These are phyloP conservation scores for Lachancea sp. DNA, from an alignment of 805 yeast genomes.

Conservation along the genomic window DNA sequence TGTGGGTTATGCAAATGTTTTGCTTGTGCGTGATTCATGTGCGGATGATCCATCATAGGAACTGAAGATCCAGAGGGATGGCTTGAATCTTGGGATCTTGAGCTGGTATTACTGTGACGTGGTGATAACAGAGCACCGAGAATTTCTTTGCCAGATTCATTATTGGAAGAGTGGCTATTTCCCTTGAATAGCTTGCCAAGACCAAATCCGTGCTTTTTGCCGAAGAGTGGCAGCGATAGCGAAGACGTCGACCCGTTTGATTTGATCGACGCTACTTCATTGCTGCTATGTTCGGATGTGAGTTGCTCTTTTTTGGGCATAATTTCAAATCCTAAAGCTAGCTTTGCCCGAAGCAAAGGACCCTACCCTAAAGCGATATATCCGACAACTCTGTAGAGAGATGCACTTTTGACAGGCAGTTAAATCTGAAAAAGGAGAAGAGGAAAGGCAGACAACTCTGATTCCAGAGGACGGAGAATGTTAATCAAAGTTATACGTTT, in stretches of 20 bases:
- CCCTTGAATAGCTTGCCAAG: constrained; percentile 8
- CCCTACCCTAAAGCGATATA: constrained; percentile 3
- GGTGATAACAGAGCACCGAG: constrained; percentile 8
- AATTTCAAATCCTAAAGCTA: background rate
- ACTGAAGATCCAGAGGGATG: constrained; percentile 1
- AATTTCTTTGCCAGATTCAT: constrained; percentile 10
- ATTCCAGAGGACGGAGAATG: background rate
- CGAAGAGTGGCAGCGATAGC: constrained; percentile 6
- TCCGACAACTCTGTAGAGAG: constrained; percentile 1
- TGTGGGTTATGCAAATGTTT: constrained; percentile 12
- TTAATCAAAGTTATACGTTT: background rate
- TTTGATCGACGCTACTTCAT: constrained; percentile 6
- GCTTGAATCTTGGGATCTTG: constrained; percentile 7
- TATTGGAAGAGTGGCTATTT: constrained; percentile 7
- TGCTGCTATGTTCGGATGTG: constrained; percentile 2
- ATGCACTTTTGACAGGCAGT: too few species aligned
- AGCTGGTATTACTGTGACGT: constrained; percentile 8
- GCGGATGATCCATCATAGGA: constrained; percentile 9
- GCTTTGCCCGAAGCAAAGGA: background rate
- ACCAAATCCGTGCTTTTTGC: constrained; percentile 9
- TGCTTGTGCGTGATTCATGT: constrained; percentile 7
- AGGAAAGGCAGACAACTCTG: background rate
- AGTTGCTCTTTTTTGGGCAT: constrained; percentile 7
- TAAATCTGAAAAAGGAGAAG: background rate
- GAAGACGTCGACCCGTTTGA: constrained; percentile 9